Conservation (phyloP, 2,329 filamentous ascomycete species). For the Harringtonia lauricola region DNA sequence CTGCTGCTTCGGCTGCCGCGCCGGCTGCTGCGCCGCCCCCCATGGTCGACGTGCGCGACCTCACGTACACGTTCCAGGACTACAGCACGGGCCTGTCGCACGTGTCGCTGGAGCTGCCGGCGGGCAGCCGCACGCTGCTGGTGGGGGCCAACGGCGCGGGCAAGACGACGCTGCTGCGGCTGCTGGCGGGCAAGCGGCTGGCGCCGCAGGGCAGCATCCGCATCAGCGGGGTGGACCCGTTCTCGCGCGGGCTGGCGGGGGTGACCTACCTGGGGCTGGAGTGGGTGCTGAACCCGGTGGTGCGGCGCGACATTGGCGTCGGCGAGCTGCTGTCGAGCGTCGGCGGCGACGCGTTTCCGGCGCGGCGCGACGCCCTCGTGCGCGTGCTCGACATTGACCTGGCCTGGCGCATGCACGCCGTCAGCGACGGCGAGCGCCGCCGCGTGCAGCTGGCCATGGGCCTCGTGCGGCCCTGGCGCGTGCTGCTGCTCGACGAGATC, state of each 20-base stretch:
- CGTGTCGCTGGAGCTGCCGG: constrained; percentile 65
- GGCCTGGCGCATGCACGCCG: constrained; percentile 89
- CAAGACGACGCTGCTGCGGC: constrained; percentile 90
- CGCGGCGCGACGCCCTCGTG: constrained; percentile 77
- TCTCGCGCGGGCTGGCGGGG: constrained; percentile 79
- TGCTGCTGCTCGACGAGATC: constrained; percentile 89
- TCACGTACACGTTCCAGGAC: constrained; percentile 86
- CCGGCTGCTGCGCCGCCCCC: constrained; percentile 23
- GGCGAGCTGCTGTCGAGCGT: constrained; percentile 74
- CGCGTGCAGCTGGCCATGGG: constrained; percentile 96
- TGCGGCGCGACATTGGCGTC: constrained; percentile 89
- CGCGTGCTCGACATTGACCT: constrained; percentile 84
- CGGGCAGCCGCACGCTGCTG: constrained; percentile 76
- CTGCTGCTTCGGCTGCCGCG: neutral
- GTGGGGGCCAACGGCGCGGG: constrained; percentile 96
- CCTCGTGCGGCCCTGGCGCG: constrained; percentile 78
- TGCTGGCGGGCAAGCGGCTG: constrained; percentile 90
- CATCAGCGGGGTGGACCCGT: constrained; percentile 80
- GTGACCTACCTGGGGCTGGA: constrained; percentile 96
- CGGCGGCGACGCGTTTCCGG: constrained; percentile 73
- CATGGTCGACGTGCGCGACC: constrained; percentile 60
- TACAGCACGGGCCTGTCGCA: constrained; percentile 66
- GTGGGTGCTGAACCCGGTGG: constrained; percentile 96
- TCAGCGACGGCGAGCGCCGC: constrained; percentile 83
- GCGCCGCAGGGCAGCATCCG: constrained; percentile 64